Conservation (phyloP, 805 yeast genomes). For the Suhomyces vadensis region DNA sequence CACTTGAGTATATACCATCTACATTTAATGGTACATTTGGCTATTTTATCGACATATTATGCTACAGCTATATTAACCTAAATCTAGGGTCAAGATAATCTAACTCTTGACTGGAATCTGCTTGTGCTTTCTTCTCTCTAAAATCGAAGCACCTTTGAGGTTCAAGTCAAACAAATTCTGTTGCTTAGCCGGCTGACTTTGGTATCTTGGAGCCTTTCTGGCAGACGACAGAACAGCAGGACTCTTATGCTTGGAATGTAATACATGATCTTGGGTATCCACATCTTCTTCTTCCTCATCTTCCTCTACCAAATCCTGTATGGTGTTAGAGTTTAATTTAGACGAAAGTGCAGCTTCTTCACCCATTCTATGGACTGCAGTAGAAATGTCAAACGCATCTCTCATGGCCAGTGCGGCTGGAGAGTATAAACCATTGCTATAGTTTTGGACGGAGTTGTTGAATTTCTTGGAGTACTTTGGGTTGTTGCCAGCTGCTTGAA, state of each 20-base stretch:
- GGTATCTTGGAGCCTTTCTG: conserved; percentile 14
- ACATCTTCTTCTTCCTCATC: conserved; percentile 33
- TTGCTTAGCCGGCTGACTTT: conserved; percentile 11
- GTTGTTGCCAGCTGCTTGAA: conserved; percentile 22
- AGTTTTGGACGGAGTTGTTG: conserved; percentile 15
- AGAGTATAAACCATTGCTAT: conserved; percentile 44
- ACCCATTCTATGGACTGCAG: conserved; percentile 81
- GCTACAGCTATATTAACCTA: too few species aligned
- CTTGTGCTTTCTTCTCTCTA: conserved; percentile 43
- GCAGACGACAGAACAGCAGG: background rate
- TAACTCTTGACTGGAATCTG: conserved; percentile 11
- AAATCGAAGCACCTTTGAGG: conserved; percentile 53
- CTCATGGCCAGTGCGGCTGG: conserved; percentile 81
- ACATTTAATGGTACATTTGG: too few species aligned
- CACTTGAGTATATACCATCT: too few species aligned
- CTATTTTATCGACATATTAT: too few species aligned
- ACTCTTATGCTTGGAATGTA: conserved; percentile 3
- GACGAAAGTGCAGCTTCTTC: conserved; percentile 53
- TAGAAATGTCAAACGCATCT: conserved; percentile 83
- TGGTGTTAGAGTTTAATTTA: conserved; percentile 16
- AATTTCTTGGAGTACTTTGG: conserved; percentile 25
- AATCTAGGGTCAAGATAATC: too few species aligned
- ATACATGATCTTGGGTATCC: conserved; percentile 15
- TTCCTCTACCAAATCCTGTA: conserved; percentile 35
- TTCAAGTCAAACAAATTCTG: conserved; percentile 44